Evolutionary conservation across 805 yeast species (phyloP).

Genomic region (Diddensiella caesifluorescens): DNA sequence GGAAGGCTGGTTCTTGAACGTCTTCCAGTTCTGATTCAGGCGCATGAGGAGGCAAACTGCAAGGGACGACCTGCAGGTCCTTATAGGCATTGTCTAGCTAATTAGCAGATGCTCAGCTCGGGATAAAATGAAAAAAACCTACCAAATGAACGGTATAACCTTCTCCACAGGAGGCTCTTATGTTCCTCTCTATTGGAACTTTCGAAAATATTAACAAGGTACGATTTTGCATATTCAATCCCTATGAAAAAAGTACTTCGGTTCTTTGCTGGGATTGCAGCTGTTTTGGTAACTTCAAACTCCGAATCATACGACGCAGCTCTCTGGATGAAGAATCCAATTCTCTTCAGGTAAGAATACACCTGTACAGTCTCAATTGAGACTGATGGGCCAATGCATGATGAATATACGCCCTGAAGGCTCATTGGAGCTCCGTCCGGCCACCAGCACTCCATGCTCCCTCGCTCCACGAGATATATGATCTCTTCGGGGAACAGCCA

Average conservation of each 20-base stretch:
- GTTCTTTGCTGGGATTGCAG: too few species aligned
- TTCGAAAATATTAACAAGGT: not conserved
- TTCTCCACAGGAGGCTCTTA: not conserved
- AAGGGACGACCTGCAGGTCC: not conserved
- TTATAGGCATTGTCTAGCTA: not conserved
- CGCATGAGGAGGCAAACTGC: not conserved
- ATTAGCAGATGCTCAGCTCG: not conserved
- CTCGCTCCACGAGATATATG: conserved; percentile 76
- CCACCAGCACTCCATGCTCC: conserved; percentile 43
- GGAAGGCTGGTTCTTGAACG: conserved; percentile 13
- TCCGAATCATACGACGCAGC: conserved; percentile 14
- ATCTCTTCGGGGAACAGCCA: conserved; percentile 63
- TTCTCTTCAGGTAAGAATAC: conserved; percentile 66
- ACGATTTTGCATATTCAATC: too few species aligned
- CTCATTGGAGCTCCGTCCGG: conserved; percentile 42
- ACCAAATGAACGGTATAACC: conserved; percentile 4
- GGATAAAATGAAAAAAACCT: conserved; percentile 1
- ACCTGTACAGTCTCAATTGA: conserved; percentile 56
- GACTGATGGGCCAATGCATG: conserved; percentile 39
- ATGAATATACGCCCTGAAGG: conserved; percentile 58
- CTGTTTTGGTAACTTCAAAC: too few species aligned
- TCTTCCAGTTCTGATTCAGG: not conserved
- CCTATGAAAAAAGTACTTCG: too few species aligned
- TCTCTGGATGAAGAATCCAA: conserved; percentile 63
- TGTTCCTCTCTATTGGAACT: not conserved